A percentile compares a stretch with the other conserved stretches of the same genome.
Evolutionary conservation across 2,329 filamentous ascomycete species (phyloP).

Genomic region (Pseudonectria foliicola): DNA sequence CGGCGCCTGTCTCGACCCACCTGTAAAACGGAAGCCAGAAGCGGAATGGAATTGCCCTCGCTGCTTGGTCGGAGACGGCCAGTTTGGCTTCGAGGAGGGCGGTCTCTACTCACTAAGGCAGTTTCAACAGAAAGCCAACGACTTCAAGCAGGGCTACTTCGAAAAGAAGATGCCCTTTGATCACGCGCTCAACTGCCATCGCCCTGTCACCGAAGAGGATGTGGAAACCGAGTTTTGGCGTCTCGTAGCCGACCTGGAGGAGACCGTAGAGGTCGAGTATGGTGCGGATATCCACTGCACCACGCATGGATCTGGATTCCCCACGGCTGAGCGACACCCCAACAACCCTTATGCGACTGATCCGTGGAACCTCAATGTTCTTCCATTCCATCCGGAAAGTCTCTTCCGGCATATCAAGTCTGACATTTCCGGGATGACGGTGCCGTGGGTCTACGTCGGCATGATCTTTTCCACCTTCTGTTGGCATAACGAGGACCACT

Average conservation of each 20-base stretch:
- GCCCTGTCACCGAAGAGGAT: constrained; percentile 85
- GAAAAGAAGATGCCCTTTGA: constrained; percentile 85
- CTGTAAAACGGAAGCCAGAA: constrained; percentile 67
- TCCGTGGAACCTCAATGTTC: constrained; percentile 91
- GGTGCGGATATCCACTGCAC: constrained; percentile 97
- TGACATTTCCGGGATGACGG: constrained; percentile 98
- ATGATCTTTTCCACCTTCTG: constrained; percentile 99
- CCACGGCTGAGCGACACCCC: constrained; percentile 86
- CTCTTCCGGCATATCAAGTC: constrained; percentile 96
- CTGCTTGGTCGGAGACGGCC: constrained; percentile 90
- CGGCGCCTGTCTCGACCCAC: constrained; percentile 81
- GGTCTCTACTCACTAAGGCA: constrained; percentile 91
- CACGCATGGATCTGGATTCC: constrained; percentile 94
- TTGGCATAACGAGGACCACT: constrained; percentile 99
- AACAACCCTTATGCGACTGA: constrained; percentile 80
- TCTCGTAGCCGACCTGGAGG: constrained; percentile 85
- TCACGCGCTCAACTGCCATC: constrained; percentile 70
- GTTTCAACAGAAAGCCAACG: constrained; percentile 92
- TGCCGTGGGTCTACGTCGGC: constrained; percentile 97
- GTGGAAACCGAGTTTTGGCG: constrained; percentile 97
- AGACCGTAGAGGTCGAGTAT: constrained; percentile 96
- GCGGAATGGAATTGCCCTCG: constrained; percentile 93
- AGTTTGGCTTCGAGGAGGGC: constrained; percentile 96
- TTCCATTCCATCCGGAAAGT: constrained; percentile 85
- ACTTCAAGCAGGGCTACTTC: constrained; percentile 94